Evolutionary conservation across 169 alveolate genomes (phyloP), one percentile per base, ranked within the genome.

Genomic region (Plasmodium falciparum): DNA sequence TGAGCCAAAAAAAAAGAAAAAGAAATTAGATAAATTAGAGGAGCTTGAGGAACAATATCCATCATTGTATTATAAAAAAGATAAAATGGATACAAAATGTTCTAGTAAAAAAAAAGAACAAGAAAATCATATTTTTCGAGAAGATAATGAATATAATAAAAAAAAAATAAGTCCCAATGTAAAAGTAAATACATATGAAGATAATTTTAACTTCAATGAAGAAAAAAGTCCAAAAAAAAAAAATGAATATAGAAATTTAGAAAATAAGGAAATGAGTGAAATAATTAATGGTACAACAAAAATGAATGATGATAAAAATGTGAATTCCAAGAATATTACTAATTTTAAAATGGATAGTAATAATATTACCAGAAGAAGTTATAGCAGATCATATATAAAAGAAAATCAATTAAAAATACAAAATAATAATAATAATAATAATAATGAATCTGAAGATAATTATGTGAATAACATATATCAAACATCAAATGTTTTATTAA

Each of bases 1-100:
- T 13, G 72, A 65, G 17, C 63, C 56, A 20, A 62, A 26, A 43
- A 65, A 76, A 15, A 54, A 65, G 9, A 65, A 65, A 61, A 75
- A 43, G 20, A 58, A 52, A n/a, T 7, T 52, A n/a, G 8, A 52
- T 52, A 52, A 52, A 52, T 52, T n/a, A 52, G 47, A 39, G 9
- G 47, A 39, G 0, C 62, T 52, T 52, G n/a, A 3, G 22, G 62
- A n/a, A 15, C 62, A 7, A n/a, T 15, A 52, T 5, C 0, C 62
- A 52, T 39, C 47, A 39, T 39, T 39, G 9, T 26, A 45, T 26
- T 70, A 24, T 26, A 17, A 47, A 22, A 20, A 70, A 22, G 78
- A 54, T 3, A 22, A 26, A 43, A 11, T 24, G 15, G 24, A 54
- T 20, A 61, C 47, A 13, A 54, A 11, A 13, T 54, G 4, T n/a